Percentiles rank a stretch among this genome's conserved stretches.
Evolutionary conservation across 2,329 filamentous ascomycete genomes (phyloP).

Genomic region (Chaetomium globosum): DNA sequence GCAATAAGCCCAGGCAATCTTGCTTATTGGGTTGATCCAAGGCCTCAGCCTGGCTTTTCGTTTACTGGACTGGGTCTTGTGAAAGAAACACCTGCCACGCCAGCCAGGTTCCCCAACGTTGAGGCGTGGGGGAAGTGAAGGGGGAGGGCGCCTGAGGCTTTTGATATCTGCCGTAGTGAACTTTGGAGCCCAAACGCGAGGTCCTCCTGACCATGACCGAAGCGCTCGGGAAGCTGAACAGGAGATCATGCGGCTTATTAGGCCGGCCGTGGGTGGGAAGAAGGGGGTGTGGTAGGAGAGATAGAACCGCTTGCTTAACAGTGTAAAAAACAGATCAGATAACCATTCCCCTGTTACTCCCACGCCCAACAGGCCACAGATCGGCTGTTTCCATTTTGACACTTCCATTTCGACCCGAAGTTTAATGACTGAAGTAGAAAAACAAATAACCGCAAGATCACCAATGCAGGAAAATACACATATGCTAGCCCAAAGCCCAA

Average conservation of each 20-base stretch:
- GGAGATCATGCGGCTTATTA: background rate
- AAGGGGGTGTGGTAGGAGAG: background rate
- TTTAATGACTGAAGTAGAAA: background rate
- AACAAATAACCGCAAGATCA: background rate
- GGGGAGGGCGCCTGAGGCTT: background rate
- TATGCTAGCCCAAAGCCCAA: background rate
- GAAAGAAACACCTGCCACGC: background rate
- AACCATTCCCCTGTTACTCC: background rate
- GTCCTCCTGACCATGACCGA: background rate
- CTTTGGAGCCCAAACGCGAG: background rate
- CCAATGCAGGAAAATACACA: background rate
- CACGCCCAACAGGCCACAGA: background rate
- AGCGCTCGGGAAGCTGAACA: background rate
- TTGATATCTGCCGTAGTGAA: background rate
- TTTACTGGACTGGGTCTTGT: background rate
- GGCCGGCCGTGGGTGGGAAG: background rate
- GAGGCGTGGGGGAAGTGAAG: too few relatives aligned
- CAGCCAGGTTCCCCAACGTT: background rate
- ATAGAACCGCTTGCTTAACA: constrained; percentile 5
- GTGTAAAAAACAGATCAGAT: constrained; percentile 1
- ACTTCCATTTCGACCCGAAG: background rate
- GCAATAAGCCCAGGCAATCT: background rate
- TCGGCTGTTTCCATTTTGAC: background rate
- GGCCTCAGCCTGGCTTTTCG: background rate
- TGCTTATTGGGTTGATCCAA: background rate